A percentile compares a stretch with the other conserved stretches of the same genome.
These are phyloP conservation scores for Balakata baccata DNA, from an alignment of 345 rosid species.

Conservation along the genomic window DNA sequence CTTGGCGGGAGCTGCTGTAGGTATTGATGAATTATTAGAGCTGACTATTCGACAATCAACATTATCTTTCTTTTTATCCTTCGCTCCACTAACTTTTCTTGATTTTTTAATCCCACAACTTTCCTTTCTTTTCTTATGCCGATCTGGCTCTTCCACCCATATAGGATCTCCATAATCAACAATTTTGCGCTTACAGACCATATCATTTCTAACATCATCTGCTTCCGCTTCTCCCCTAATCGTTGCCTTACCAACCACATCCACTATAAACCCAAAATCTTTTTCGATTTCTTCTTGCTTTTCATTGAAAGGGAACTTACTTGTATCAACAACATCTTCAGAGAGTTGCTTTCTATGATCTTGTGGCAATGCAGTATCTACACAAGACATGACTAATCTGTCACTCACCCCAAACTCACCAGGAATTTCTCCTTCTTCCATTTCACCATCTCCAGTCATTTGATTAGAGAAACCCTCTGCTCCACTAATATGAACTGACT, in stretches of 20 bases:
- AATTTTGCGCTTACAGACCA: conserved; percentile 22
- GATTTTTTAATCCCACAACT: conserved; percentile 21
- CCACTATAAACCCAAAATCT: conserved; percentile 14
- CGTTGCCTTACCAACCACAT: neutral
- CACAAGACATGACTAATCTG: conserved; percentile 17
- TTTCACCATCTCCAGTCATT: conserved; percentile 39
- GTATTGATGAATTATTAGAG: conserved; percentile 4
- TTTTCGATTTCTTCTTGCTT: conserved; percentile 18
- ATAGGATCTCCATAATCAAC: conserved; percentile 20
- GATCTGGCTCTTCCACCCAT: conserved; percentile 12
- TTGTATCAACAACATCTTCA: conserved; percentile 18
- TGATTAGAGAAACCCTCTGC: conserved; percentile 12
- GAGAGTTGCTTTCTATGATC: conserved; percentile 31
- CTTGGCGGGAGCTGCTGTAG: no score
- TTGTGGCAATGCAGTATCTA: conserved; percentile 24
- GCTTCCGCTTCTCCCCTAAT: conserved; percentile 14
- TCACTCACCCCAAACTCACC: conserved; percentile 31
- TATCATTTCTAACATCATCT: conserved; percentile 20
- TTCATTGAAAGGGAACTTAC: conserved; percentile 17
- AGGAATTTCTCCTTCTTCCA: conserved; percentile 60
- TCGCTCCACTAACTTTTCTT: conserved; percentile 20
- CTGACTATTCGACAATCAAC: conserved; percentile 13
- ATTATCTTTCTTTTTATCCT: conserved; percentile 4
- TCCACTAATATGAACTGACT: conserved; percentile 22
- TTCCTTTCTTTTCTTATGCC: conserved; percentile 25